These are phyloP conservation scores for Collybiopsis confluens DNA, from an alignment of 768 basidiomycete genomes.

Conservation along the genomic window DNA sequence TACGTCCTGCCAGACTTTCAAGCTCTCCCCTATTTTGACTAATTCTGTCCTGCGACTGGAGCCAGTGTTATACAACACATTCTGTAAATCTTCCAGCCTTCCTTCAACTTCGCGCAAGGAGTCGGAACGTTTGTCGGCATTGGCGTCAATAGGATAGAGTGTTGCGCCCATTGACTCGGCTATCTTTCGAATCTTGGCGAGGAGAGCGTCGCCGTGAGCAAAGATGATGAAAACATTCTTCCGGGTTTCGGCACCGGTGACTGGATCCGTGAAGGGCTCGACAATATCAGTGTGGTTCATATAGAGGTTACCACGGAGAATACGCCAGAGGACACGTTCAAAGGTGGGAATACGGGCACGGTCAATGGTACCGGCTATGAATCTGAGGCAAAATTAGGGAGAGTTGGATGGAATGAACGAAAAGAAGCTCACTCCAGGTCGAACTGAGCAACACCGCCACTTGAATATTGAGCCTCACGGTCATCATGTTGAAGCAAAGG, in stretches of 20 bases:
- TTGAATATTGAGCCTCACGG: constrained; percentile 58
- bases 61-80: constrained; percentile 86
- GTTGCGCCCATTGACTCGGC: constrained; percentile 99
- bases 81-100: constrained; percentile 88
- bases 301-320: constrained; percentile 94
- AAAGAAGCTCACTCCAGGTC: constrained; percentile 74
- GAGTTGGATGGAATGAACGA: not conserved
- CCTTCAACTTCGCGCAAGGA: constrained; percentile 83
- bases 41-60: constrained; percentile 79
- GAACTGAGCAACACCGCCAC: constrained; percentile 51
- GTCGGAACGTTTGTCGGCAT: constrained; percentile 87
- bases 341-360: constrained; percentile 88
- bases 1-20: constrained; percentile 91
- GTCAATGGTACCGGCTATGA: constrained; percentile 95
- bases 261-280: constrained; percentile 88
- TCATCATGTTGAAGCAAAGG: constrained; percentile 92
- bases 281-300: constrained; percentile 98
- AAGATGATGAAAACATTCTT: constrained; percentile 99
- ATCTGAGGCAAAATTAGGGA: constrained; percentile 40
- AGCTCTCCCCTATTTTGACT: constrained; percentile 74
- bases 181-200: constrained; percentile 96
- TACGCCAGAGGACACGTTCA: constrained; percentile 97
- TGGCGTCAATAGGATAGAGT: constrained; percentile 92
- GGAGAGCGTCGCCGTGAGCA: constrained; percentile 88
- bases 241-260: constrained; percentile 76